phyloP scores from a whole-genome alignment of 345 rosid species.

The Lepidium didymum region DNA sequence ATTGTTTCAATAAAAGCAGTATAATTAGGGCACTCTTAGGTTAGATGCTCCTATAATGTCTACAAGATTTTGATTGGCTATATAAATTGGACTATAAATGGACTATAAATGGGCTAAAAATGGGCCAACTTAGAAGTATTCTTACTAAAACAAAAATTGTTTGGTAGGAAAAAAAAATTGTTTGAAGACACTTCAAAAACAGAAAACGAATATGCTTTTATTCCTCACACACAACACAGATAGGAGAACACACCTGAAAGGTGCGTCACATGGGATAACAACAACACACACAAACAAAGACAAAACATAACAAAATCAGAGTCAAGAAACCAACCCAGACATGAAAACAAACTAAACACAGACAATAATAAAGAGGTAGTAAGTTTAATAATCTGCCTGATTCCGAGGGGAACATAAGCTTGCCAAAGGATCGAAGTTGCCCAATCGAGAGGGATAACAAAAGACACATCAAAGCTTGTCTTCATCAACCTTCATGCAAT shows the following conservation, averaged over 20 bases:
- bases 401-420: constrained; percentile 42
- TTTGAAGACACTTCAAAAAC: not conserved
- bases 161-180: not conserved
- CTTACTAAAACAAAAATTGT: not conserved
- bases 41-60: not conserved
- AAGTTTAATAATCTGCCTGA: constrained; percentile 32
- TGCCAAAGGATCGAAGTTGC: constrained; percentile 41
- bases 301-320: constrained; percentile 8
- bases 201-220: constrained; percentile 21
- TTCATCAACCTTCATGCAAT: constrained; percentile 35
- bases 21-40: not conserved
- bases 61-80: not conserved
- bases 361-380: not conserved
- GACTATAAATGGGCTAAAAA: not conserved
- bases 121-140: constrained; percentile 4
- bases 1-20: no score
- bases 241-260: not conserved
- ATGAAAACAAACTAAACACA: not conserved
- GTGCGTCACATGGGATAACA: constrained; percentile 16
- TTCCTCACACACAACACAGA: constrained; percentile 16
- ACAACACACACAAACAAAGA: not conserved
- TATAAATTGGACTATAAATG: not conserved
- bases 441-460: constrained; percentile 33
- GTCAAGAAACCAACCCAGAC: not conserved
- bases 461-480: constrained; percentile 25